Evolutionary conservation across 495 filamentous ascomycete genomes (phyloP).

Genomic region (Tuber microsphaerosporum): DNA sequence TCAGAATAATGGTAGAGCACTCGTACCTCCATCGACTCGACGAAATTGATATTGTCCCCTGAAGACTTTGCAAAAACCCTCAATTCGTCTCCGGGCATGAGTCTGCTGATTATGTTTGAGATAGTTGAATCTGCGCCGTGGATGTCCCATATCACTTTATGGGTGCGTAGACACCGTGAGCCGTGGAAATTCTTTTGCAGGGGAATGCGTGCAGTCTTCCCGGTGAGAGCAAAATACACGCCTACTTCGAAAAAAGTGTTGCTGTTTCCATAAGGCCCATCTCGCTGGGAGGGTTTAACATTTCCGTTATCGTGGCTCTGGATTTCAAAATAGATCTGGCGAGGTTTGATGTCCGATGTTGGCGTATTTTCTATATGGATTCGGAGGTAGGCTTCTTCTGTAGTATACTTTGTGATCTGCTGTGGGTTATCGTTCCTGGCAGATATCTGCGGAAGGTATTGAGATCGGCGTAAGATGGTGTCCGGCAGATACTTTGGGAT

Average conservation of each 20-base stretch:
- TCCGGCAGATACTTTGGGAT: too few relatives aligned
- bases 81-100: slow-evolving; percentile 9
- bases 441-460: too few relatives aligned
- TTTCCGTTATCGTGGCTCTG: neutral
- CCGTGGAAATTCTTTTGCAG: slow-evolving; percentile 6
- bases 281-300: neutral
- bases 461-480: too few relatives aligned
- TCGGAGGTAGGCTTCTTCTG: too few relatives aligned
- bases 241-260: slow-evolving; percentile 7
- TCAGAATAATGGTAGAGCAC: neutral
- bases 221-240: neutral
- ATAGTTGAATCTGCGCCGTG: neutral
- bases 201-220: neutral
- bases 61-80: slow-evolving; percentile 4
- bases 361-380: too few relatives aligned
- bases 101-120: slow-evolving; percentile 1
- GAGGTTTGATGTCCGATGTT: too few relatives aligned
- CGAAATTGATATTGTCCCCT: neutral
- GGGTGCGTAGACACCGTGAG: neutral
- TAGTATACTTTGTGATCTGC: too few relatives aligned
- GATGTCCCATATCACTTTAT: slow-evolving; percentile 8
- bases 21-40: slow-evolving; percentile 4
- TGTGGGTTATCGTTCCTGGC: too few relatives aligned
- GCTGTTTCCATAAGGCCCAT: neutral
- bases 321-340: slow-evolving; percentile 8